Evolutionary conservation across 805 yeast genomes (phyloP).

Genomic region (Myxozyma neotropica): DNA sequence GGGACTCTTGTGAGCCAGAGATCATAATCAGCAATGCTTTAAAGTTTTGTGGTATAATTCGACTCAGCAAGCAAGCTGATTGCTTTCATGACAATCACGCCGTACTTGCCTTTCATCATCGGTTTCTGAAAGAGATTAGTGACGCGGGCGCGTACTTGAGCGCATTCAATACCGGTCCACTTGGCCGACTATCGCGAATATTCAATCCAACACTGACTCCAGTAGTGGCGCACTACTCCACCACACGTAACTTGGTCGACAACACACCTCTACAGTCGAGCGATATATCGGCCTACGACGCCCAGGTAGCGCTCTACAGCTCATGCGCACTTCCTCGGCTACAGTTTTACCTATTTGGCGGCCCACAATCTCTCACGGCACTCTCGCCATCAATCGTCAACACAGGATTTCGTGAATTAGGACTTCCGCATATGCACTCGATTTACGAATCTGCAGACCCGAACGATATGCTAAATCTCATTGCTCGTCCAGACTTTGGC

Average conservation of each 20-base stretch:
- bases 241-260: background rate
- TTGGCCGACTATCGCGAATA: conserved; percentile 77
- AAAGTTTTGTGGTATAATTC: conserved; percentile 65
- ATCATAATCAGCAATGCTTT: conserved; percentile 67
- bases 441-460: conserved; percentile 55
- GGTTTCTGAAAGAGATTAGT: conserved; percentile 49
- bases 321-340: conserved; percentile 9
- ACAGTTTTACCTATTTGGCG: conserved; percentile 38
- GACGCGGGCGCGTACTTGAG: conserved; percentile 58
- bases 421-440: conserved; percentile 72
- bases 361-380: conserved; percentile 56
- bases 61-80: conserved; percentile 78
- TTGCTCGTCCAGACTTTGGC: conserved; percentile 55
- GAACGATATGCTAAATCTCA: conserved; percentile 47
- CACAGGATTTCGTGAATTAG: conserved; percentile 69
- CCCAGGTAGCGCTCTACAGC: conserved; percentile 12
- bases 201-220: conserved; percentile 78
- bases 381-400: conserved; percentile 86
- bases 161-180: conserved; percentile 76
- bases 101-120: conserved; percentile 61
- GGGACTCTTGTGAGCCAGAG: conserved; percentile 78
- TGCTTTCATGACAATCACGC: conserved; percentile 65
- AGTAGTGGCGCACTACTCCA: conserved; percentile 53
- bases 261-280: background rate
- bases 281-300: conserved; percentile 18